Percentiles rank a stretch among this genome's conserved stretches.
These are phyloP conservation scores for Phanerochaete sordida DNA, from an alignment of 768 basidiomycete species.

Conservation along the genomic window DNA sequence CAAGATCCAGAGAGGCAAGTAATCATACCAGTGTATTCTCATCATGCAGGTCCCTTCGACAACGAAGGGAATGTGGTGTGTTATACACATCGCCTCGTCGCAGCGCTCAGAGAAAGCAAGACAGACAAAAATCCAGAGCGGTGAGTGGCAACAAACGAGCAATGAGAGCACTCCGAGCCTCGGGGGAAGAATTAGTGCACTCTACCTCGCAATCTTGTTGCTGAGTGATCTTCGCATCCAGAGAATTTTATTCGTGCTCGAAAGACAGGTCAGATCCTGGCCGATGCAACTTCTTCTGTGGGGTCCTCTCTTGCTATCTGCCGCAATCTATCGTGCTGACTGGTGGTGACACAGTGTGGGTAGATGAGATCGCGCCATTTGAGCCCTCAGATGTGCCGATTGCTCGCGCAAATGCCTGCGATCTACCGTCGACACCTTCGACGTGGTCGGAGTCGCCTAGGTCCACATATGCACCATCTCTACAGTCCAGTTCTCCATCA, in stretches of 20 bases:
- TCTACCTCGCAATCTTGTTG: not conserved
- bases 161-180: not conserved
- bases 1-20: not conserved
- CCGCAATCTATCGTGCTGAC: not conserved
- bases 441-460: not conserved
- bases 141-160: not conserved
- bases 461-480: not conserved
- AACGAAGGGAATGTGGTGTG: not conserved
- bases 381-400: not conserved
- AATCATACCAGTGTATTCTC: not conserved
- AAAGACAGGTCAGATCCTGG: not conserved
- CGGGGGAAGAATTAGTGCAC: not conserved
- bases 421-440: not conserved
- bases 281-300: slow-evolving; percentile 5
- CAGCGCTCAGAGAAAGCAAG: not conserved
- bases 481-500: not conserved
- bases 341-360: not conserved
- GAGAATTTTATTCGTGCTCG: slow-evolving; percentile 2
- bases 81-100: not conserved
- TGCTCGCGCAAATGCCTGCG: not conserved
- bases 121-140: slow-evolving; percentile 4
- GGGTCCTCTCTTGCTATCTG: not conserved
- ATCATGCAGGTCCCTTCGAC: slow-evolving; percentile 1
- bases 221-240: not conserved
- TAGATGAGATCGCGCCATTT: not conserved